These are phyloP conservation scores for Blastocystis sp. DNA, from an alignment of 352 stramenopile species.

Conservation along the genomic window DNA sequence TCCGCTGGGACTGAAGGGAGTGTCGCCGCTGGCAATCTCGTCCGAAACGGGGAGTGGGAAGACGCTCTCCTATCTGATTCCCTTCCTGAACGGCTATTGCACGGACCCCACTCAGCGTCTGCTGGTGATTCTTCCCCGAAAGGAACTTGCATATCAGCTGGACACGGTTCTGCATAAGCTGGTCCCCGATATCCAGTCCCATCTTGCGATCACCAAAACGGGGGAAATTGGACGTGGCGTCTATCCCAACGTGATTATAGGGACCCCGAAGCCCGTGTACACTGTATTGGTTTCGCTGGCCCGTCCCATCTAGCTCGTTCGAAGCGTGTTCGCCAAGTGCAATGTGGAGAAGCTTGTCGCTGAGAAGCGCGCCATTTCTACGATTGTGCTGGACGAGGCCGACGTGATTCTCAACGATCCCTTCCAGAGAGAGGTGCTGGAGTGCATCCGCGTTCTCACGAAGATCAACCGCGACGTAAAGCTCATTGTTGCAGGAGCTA, in stretches of 20 bases:
- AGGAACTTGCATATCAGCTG: constrained; percentile 49
- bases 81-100: constrained; percentile 26
- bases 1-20: constrained; percentile 28
- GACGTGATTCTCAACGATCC: constrained; percentile 57
- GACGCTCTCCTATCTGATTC: constrained; percentile 54
- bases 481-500: constrained; percentile 47
- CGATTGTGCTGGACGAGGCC: constrained; percentile 55
- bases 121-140: constrained; percentile 31
- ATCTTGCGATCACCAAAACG: constrained; percentile 27
- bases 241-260: constrained; percentile 50
- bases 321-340: constrained; percentile 13
- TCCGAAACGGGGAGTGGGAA: constrained; percentile 63
- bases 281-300: neutral
- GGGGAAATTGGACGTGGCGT: neutral
- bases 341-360: constrained; percentile 19
- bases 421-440: constrained; percentile 14
- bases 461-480: neutral
- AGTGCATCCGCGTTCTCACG: constrained; percentile 13
- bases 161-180: constrained; percentile 50
- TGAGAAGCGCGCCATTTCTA: constrained; percentile 31
- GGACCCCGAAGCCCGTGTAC: constrained; percentile 34
- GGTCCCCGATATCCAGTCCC: neutral
- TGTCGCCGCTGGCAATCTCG: constrained; percentile 24
- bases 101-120: constrained; percentile 25
- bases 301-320: constrained; percentile 1